These are phyloP conservation scores for Rhizoctonia solani DNA, from an alignment of 1,284 basidiomycete species.

Conservation along the genomic window DNA sequence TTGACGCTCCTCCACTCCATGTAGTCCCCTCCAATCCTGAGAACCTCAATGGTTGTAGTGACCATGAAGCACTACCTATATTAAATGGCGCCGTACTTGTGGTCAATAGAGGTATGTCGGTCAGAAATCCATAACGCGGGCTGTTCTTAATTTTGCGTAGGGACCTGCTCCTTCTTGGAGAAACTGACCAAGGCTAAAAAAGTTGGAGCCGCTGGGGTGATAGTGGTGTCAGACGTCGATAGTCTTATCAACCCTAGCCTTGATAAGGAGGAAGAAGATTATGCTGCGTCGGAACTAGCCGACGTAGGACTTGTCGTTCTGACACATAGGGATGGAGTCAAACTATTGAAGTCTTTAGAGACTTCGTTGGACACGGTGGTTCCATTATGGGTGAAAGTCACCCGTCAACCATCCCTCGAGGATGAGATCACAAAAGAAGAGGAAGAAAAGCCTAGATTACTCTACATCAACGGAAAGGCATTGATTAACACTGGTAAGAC, in stretches of 20 bases:
- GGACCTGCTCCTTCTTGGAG: slow-evolving; percentile 80
- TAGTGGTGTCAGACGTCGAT: slow-evolving; percentile 60
- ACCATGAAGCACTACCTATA: not conserved
- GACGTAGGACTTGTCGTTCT: slow-evolving; percentile 67
- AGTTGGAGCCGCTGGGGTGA: slow-evolving; percentile 72
- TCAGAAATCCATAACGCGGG: not conserved
- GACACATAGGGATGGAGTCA: slow-evolving; percentile 54
- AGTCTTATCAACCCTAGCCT: slow-evolving; percentile 68
- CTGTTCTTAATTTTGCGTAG: slow-evolving; percentile 46
- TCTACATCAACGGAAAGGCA: slow-evolving; percentile 78
- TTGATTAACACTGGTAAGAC: slow-evolving; percentile 62
- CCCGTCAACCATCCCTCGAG: slow-evolving; percentile 40
- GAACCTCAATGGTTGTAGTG: slow-evolving; percentile 13
- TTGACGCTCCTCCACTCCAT: slow-evolving; percentile 10
- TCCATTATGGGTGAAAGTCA: slow-evolving; percentile 52
- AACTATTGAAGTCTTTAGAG: slow-evolving; percentile 60
- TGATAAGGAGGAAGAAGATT: slow-evolving; percentile 54
- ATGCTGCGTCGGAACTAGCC: slow-evolving; percentile 51
- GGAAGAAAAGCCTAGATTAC: slow-evolving; percentile 32
- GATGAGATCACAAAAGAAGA: slow-evolving; percentile 7
- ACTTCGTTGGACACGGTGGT: slow-evolving; percentile 56
- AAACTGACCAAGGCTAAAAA: slow-evolving; percentile 69
- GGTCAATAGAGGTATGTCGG: slow-evolving; percentile 23
- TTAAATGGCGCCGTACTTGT: slow-evolving; percentile 10
- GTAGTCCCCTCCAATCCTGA: not conserved